phyloP scores from a whole-genome alignment of 805 yeast genomes.

The Suhomyces sp. region DNA sequence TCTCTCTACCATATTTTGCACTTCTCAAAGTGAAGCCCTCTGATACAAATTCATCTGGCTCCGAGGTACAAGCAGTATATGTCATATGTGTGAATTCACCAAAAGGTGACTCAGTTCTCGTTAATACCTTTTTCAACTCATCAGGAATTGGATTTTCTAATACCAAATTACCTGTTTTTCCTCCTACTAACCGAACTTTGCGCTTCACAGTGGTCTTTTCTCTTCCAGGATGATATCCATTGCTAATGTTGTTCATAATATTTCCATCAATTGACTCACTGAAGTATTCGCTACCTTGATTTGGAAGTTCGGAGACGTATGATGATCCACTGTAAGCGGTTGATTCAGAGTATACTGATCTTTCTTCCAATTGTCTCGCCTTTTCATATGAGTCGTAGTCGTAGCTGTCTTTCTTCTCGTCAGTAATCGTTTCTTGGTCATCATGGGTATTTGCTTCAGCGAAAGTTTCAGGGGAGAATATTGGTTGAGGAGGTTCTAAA shows the following conservation, averaged over 20 bases:
- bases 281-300: constrained; percentile 33
- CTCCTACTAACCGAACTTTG: constrained; percentile 63
- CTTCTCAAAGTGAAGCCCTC: constrained; percentile 86
- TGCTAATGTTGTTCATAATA: constrained; percentile 42
- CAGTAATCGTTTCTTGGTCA: constrained; percentile 32
- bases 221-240: constrained; percentile 52
- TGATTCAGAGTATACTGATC: constrained; percentile 34
- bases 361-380: constrained; percentile 29
- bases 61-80: constrained; percentile 93
- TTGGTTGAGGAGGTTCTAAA: constrained; percentile 63
- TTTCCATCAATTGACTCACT: constrained; percentile 47
- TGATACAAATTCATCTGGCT: constrained; percentile 77
- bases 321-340: constrained; percentile 35
- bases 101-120: constrained; percentile 69
- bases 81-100: constrained; percentile 96
- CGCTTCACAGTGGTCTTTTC: constrained; percentile 68
- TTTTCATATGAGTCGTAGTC: constrained; percentile 38
- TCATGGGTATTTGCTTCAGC: constrained; percentile 51
- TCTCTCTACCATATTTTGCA: constrained; percentile 82
- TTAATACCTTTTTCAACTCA: constrained; percentile 77
- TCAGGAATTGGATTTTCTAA: constrained; percentile 94
- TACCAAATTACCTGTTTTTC: constrained; percentile 73
- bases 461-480: constrained; percentile 58
- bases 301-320: constrained; percentile 14
- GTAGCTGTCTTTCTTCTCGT: constrained; percentile 21